These are phyloP conservation scores for Pseudogymnoascus destructans DNA, from an alignment of 2,329 filamentous ascomycete species.

Conservation along the genomic window DNA sequence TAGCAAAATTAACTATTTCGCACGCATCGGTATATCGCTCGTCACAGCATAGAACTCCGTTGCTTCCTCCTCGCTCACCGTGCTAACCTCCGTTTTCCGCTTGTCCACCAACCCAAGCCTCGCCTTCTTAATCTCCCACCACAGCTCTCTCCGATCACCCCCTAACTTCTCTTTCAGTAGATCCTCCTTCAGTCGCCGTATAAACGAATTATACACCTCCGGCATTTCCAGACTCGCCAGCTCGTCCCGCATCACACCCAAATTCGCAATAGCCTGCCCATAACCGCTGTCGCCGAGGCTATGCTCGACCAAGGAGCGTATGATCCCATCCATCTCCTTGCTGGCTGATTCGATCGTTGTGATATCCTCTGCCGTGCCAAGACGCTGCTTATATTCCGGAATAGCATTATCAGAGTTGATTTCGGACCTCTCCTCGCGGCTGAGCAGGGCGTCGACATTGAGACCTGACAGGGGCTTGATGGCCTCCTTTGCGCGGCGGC, in stretches of 20 bases:
- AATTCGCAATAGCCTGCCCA: slow-evolving; percentile 57
- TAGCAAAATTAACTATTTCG: slow-evolving; percentile 2
- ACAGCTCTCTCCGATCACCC: slow-evolving; percentile 70
- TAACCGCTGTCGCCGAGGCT: slow-evolving; percentile 69
- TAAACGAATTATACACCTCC: slow-evolving; percentile 60
- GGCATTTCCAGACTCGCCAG: slow-evolving; percentile 65
- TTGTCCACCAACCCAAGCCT: slow-evolving; percentile 62
- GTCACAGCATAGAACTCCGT: slow-evolving; percentile 29
- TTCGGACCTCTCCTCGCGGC: slow-evolving; percentile 37
- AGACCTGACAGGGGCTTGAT: slow-evolving; percentile 82
- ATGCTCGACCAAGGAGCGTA: slow-evolving; percentile 53
- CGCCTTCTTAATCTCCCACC: slow-evolving; percentile 56
- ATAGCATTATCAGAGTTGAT: slow-evolving; percentile 64
- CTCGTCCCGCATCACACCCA: slow-evolving; percentile 67
- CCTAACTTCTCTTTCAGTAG: slow-evolving; percentile 57
- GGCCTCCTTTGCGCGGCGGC: slow-evolving; percentile 51
- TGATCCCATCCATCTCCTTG: slow-evolving; percentile 61
- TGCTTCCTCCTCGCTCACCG: slow-evolving; percentile 59
- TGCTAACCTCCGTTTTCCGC: slow-evolving; percentile 46
- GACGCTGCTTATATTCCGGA: slow-evolving; percentile 76
- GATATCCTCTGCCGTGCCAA: slow-evolving; percentile 47
- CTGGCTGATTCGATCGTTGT: slow-evolving; percentile 52
- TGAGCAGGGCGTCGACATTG: slow-evolving; percentile 72
- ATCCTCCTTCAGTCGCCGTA: slow-evolving; percentile 57
- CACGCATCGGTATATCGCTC: slow-evolving; percentile 2